phyloP scores from a whole-genome alignment of 495 filamentous ascomycete genomes.

The Endocarpon pusillum region DNA sequence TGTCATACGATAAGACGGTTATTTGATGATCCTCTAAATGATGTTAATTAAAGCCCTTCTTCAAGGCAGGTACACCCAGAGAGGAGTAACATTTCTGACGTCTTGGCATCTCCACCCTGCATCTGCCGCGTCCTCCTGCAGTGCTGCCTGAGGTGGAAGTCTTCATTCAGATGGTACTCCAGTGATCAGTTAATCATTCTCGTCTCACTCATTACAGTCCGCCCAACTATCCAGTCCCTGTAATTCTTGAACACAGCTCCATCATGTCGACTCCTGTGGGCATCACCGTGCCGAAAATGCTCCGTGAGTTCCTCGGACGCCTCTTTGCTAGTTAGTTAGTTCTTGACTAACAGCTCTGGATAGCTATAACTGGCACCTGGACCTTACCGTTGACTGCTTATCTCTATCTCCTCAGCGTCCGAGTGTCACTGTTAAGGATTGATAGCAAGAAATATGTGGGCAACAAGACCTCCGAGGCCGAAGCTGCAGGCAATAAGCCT shows the following conservation, averaged over 20 bases:
- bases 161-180: too few relatives aligned
- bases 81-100: too few relatives aligned
- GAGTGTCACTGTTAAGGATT: constrained; percentile 23
- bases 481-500: constrained; percentile 2
- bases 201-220: background rate
- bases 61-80: too few relatives aligned
- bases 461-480: constrained; percentile 10
- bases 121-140: too few relatives aligned
- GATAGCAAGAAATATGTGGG: constrained; percentile 17
- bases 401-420: constrained; percentile 21
- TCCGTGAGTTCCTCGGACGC: constrained; percentile 5
- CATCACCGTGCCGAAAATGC: constrained; percentile 15
- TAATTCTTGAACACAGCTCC: background rate
- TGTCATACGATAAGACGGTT: too few relatives aligned
- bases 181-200: too few relatives aligned
- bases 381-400: constrained; percentile 28
- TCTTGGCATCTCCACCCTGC: too few relatives aligned
- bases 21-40: too few relatives aligned
- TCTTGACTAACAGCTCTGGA: background rate
- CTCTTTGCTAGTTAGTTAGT: background rate
- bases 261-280: constrained; percentile 14
- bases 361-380: constrained; percentile 28
- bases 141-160: too few relatives aligned
- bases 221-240: background rate
- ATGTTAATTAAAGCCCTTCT: too few relatives aligned